Base-by-base conservation (phyloP, 2,329 filamentous ascomycete genomes). In the Xylariaceae sp. region DNA sequence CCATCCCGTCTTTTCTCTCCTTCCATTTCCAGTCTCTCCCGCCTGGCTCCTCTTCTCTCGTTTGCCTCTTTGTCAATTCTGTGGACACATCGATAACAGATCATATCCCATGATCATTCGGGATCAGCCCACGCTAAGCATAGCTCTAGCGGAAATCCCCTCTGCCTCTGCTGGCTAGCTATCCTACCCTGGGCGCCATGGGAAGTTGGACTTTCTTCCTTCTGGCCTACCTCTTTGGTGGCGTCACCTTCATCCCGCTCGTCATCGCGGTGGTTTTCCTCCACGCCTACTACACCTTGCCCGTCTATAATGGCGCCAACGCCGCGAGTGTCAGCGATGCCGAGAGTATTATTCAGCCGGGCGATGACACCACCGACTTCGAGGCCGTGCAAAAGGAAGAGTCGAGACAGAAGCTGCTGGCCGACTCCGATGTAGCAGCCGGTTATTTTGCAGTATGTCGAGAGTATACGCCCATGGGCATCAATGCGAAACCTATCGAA, bases 391-490 rank as follows among this genome's bases (percentile, higher is more conserved):
- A 83, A 64, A 84, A 81, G 56, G 84, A 88, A 48, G 84, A 88
- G 60, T 79, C 81, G 67, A 86, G 84, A 69, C 74, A 82, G 39
- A 76, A 78, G 50, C 65, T 74, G 41, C 75, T 80, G 17, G 81
- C 86, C 64, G 88, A 91, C 60, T 80, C 85, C 39, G 90, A 95
- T 70, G 89, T 92, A 47, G 90, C 91, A 1, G 89, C 92, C 7
- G 92, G 92, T 15, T 97, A 95, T 76, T 97, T 97, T 73, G 90
- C 92, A n/a, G 91, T 97, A 13, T 95, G 90, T 72, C 85, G 92
- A 71, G 92, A 96, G 76, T 97, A 94, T 75, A 89, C 90, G 0
- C 90, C 92, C 48, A 91, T 92, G 71, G 92, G 92, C 48, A 88
- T 96, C 73, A 95, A 95, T 77, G 90, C 91, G 61, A 96, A 93